Conservation (phyloP, 1,284 basidiomycete genomes). For the Farysia itapuensis region DNA sequence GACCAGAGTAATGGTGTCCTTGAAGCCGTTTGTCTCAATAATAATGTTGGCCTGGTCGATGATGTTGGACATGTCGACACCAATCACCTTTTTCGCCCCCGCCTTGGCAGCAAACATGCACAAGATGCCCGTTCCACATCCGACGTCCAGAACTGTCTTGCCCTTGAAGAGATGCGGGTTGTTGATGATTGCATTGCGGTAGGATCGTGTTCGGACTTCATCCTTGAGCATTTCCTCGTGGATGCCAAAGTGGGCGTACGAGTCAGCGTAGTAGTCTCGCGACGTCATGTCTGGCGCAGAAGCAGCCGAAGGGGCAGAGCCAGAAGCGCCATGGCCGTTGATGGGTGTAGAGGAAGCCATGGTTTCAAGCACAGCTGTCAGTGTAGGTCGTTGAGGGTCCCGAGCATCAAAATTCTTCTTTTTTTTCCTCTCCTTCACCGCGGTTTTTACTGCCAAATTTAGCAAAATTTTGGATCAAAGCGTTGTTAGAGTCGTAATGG, state of each 20-base stretch:
- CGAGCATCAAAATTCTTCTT: too few relatives aligned
- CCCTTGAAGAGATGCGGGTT: constrained; percentile 89
- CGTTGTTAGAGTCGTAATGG: too few relatives aligned
- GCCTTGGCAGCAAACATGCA: constrained; percentile 99
- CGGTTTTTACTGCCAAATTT: too few relatives aligned
- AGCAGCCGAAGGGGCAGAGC: constrained; percentile 7
- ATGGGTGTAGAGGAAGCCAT: too few relatives aligned
- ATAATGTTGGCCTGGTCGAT: constrained; percentile 98
- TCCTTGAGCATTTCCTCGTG: constrained; percentile 94
- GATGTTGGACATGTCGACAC: constrained; percentile 99
- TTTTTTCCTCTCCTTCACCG: too few relatives aligned
- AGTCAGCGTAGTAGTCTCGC: constrained; percentile 59
- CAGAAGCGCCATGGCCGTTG: not conserved
- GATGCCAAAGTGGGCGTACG: constrained; percentile 59
- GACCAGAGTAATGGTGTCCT: constrained; percentile 86
- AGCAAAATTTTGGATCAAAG: too few relatives aligned
- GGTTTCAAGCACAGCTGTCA: too few relatives aligned
- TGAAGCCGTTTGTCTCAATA: constrained; percentile 92
- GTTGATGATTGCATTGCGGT: constrained; percentile 91
- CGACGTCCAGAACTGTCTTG: constrained; percentile 83
- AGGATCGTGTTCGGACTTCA: constrained; percentile 88
- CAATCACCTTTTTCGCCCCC: constrained; percentile 82
- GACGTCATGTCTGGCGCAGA: constrained; percentile 51
- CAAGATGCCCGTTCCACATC: constrained; percentile 96
- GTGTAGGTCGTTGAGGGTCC: too few relatives aligned